Percentiles rank a stretch among this genome's conserved stretches.
Evolutionary conservation across 768 basidiomycete species (phyloP).

Genomic region (Suillus subluteus): DNA sequence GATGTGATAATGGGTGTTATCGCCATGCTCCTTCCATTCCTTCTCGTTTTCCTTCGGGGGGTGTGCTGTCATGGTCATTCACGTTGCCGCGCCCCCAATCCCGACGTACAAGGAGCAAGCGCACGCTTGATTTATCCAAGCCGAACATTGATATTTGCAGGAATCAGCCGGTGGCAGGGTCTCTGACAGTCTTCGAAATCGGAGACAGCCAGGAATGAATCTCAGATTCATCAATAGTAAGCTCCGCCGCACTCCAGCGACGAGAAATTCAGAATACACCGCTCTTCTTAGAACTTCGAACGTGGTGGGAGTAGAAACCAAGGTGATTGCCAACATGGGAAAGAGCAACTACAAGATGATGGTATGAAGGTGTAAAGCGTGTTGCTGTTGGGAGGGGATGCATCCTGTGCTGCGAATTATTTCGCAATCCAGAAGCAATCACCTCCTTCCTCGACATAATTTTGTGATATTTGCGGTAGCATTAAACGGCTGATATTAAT

Average conservation of each 20-base stretch:
- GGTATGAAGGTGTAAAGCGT: background rate
- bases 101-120: background rate
- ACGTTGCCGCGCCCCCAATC: background rate
- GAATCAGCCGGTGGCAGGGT: background rate
- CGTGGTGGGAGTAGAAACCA: constrained; percentile 5
- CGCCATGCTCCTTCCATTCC: background rate
- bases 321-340: background rate
- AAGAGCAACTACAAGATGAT: background rate
- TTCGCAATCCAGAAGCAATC: background rate
- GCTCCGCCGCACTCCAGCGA: background rate
- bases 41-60: background rate
- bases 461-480: background rate
- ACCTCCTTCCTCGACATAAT: background rate
- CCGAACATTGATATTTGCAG: background rate
- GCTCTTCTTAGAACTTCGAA: background rate
- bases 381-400: background rate
- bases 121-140: background rate
- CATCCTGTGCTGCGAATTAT: background rate
- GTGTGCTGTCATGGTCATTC: background rate
- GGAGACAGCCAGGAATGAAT: background rate
- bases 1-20: background rate
- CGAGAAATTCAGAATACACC: background rate
- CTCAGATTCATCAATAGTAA: background rate
- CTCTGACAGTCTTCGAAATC: background rate
- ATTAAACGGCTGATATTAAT: background rate